Evolutionary conservation across 352 stramenopile species (phyloP), one percentile per base, ranked within the genome.

Genomic region (Aphanomyces stellatus): DNA sequence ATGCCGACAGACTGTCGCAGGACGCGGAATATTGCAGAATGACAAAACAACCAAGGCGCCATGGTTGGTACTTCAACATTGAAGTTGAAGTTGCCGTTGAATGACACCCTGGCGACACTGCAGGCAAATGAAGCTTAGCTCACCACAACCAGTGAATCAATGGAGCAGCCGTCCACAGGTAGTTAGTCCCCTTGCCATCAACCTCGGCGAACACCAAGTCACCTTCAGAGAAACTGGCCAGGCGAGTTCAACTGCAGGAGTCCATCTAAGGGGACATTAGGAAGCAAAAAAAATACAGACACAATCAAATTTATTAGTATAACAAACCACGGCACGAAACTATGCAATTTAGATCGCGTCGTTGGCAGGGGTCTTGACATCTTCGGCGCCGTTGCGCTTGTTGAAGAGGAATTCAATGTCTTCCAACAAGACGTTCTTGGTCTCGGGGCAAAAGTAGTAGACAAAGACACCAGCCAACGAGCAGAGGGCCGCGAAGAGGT

Each of bases 371-470:
- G 37, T 46, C 37, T 46, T 46, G 37, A 46, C 37, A 19, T 46
- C n/a, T 46, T 46, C 37, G 37, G n/a, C 37, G n/a, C n/a, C 37
- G n/a, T 46, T 11, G n/a, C 37, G 37, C 37, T 46, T 46, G 57
- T 75, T 41, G 56, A 88, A 86, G 17, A 88, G 61, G 35, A 70
- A 75, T 56, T 88, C 80, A 27, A 76, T 86, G 46, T 86, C 78
- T 65, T 88, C 79, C 10, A 88, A 63, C 17, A 86, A 27, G 24
- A 86, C 72, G 2, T 72, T 67, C 15, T 73, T 80, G 10, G 79
- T 85, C 72, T 87, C 79, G 1, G 70, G 76, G n/a, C 77, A 87
- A 51, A 78, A 48, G 62, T 72, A 75, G 61, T 75, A 80, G 48
- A 83, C 76, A 33, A 85, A 78, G 28, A 76, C 71, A 11, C 73